Evolutionary conservation across 73 alveolate genomes (phyloP), one percentile per base, ranked within the genome.

Genomic region (Uronychia setigera): DNA sequence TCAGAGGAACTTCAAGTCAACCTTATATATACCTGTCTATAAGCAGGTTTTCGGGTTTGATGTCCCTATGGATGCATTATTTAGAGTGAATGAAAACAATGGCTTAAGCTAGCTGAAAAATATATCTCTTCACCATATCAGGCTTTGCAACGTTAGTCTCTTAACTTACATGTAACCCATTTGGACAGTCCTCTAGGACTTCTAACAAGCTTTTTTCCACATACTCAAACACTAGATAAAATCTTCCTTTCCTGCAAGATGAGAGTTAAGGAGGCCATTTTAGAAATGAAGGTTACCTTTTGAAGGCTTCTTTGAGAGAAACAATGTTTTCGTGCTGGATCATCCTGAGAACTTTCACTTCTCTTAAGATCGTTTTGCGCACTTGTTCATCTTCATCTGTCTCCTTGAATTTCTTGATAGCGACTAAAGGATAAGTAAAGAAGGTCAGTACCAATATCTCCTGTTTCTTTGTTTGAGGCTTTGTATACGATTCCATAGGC

Each of bases 401-500:
- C 87, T 95, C 99, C 85, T 95, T 95, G 86, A 95, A 95, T 86
- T 91, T 93, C 79, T 94, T 94, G 33, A 93, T 90, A 28, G 96
- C 96, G 25, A 91, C 96, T 80, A 57, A 30, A 59, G 1, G 60
- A 31, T 0, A 79, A 34, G 60, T 30, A 27, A 75, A 87, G 79
- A n/a, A n/a, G n/a, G n/a, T n/a, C n/a, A n/a, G n/a, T 80, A 92
- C 96, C 93, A 33, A 92, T 88, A 57, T 88, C 96, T 30, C 92
- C 92, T 26, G 92, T 60, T 86, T 94, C 99, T 74, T 93, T 92
- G 86, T 94, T 94, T 88, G 88, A 94, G 60, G 97, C 92, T 75
- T 96, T 96, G 78, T 94, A 92, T 60, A 96, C 99, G 26, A 96
- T 96, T 19, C 99, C 99, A 79, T 96, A 96, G 77, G 98, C 99